Conservation (phyloP, 2,329 filamentous ascomycete genomes). For the Colletotrichum musicola region DNA sequence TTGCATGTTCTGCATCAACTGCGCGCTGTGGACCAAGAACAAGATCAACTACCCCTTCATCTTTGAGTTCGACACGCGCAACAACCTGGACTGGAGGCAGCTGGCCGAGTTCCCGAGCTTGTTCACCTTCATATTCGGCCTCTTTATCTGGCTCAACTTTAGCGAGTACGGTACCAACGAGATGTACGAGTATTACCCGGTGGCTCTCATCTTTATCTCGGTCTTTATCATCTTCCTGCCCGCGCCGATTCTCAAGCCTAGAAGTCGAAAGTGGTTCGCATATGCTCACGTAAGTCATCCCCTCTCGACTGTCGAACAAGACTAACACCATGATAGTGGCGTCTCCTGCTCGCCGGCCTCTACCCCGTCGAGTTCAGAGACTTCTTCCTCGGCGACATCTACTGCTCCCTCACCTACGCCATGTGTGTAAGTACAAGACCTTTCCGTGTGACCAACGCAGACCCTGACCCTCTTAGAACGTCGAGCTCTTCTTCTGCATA, state of each 20-base stretch:
- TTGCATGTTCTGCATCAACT: conserved; percentile 86
- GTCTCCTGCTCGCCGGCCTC: conserved; percentile 84
- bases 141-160: conserved; percentile 94
- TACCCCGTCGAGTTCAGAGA: conserved; percentile 97
- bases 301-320: neutral
- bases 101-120: conserved; percentile 88
- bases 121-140: conserved; percentile 81
- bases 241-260: conserved; percentile 78
- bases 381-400: conserved; percentile 98
- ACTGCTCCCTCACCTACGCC: conserved; percentile 93
- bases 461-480: conserved; percentile 68
- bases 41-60: conserved; percentile 98
- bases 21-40: conserved; percentile 82
- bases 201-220: conserved; percentile 80
- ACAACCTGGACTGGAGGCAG: conserved; percentile 90
- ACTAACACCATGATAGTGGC: conserved; percentile 71
- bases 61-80: conserved; percentile 92
- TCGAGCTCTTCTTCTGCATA: conserved; percentile 94
- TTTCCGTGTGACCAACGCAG: neutral
- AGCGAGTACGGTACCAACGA: conserved; percentile 71
- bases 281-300: conserved; percentile 81
- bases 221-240: conserved; percentile 81
- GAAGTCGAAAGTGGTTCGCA: conserved; percentile 85
- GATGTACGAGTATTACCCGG: conserved; percentile 88
- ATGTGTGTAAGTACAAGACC: conserved; percentile 75